Conservation (phyloP, 164 flowering plant species). For the Akebia trifoliata region DNA sequence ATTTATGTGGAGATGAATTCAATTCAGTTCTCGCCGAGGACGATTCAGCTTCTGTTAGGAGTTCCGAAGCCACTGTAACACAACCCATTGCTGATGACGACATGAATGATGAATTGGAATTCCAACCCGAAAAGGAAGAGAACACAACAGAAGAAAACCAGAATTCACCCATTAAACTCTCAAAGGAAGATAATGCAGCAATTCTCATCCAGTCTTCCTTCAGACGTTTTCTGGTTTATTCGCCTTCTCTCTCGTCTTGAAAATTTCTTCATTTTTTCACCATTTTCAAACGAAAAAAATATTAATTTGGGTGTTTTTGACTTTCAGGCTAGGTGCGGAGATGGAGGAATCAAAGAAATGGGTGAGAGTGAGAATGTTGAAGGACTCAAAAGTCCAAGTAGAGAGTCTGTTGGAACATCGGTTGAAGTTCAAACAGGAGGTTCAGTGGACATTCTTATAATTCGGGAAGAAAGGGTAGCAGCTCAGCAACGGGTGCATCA, state of each 20-base stretch:
- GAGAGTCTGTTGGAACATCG: constrained; percentile 58
- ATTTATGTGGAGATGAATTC: constrained; percentile 70
- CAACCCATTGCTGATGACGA: constrained; percentile 37
- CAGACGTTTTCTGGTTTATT: constrained; percentile 53
- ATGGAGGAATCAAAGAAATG: constrained; percentile 11
- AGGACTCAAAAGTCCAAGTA: constrained; percentile 34
- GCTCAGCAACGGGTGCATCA: constrained; percentile 25
- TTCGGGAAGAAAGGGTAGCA: constrained; percentile 26
- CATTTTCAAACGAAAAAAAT: no score
- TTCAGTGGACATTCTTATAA: constrained; percentile 36
- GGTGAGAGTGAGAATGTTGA: constrained; percentile 12
- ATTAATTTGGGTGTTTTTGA: no score
- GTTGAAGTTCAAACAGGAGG: constrained; percentile 74
- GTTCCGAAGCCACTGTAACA: constrained; percentile 64
- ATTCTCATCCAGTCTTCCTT: constrained; percentile 64
- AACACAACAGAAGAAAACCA: constrained; percentile 20
- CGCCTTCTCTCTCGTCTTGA: background rate
- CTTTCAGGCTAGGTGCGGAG: constrained; percentile 47
- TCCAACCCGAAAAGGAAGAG: constrained; percentile 14
- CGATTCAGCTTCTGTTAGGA: constrained; percentile 56
- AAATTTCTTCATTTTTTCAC: background rate
- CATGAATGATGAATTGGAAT: constrained; percentile 11
- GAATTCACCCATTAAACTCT: constrained; percentile 20
- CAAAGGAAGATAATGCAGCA: constrained; percentile 52
- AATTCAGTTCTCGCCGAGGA: constrained; percentile 64